Evolutionary conservation across 176 grass and related monocot genomes (phyloP).

Genomic region (Typha latifolia): DNA sequence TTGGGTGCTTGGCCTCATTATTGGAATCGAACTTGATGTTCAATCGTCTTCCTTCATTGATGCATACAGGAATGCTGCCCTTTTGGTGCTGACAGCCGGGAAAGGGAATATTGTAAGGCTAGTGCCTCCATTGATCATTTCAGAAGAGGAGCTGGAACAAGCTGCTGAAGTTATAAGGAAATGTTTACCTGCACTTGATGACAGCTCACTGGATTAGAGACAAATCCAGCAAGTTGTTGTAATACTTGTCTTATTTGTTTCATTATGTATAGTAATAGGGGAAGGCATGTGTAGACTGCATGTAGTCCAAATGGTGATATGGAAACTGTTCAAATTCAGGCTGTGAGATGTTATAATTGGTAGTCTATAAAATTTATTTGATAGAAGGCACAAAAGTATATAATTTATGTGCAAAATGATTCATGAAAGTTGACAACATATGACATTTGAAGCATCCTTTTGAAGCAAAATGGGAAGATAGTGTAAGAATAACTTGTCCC

Average conservation of each 20-base stretch:
- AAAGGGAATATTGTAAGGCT: slow-evolving; percentile 80
- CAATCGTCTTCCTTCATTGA: slow-evolving; percentile 39
- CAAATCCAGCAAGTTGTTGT: neutral
- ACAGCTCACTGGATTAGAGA: neutral
- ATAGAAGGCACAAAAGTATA: too few species aligned
- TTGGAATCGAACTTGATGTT: slow-evolving; percentile 62
- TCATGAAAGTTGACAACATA: too few species aligned
- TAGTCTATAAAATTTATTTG: too few species aligned
- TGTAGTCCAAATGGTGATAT: too few species aligned
- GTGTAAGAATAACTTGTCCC: neutral
- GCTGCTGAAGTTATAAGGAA: slow-evolving; percentile 46
- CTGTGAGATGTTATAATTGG: too few species aligned
- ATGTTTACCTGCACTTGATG: slow-evolving; percentile 43
- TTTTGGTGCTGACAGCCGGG: slow-evolving; percentile 63
- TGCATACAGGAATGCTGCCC: slow-evolving; percentile 50
- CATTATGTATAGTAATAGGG: neutral
- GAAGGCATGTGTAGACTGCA: too few species aligned
- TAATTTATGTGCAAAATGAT: too few species aligned
- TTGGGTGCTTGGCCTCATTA: slow-evolving; percentile 50
- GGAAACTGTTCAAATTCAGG: too few species aligned
- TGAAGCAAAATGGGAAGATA: too few species aligned
- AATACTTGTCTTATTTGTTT: neutral
- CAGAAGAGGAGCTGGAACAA: slow-evolving; percentile 62
- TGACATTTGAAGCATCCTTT: too few species aligned
- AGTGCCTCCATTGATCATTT: slow-evolving; percentile 61